Base-by-base conservation (phyloP, 345 rosid genomes). In the Populus davidiana region DNA sequence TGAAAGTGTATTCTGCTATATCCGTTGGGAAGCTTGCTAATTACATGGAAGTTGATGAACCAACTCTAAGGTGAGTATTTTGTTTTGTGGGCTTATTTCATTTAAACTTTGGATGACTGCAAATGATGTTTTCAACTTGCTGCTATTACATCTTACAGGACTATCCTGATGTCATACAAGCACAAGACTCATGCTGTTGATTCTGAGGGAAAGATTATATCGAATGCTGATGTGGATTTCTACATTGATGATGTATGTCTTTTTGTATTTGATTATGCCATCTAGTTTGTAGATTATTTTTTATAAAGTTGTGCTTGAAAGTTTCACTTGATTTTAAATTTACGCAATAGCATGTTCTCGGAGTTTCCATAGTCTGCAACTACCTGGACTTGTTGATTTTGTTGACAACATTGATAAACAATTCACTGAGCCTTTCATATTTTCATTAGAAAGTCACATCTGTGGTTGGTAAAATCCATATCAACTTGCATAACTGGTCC, bases 181-280 rank as follows among this genome's bases (percentile, higher is more conserved):
- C 99, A 96, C 92, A 96, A 96, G 89, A 96, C 95, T 25, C 97
- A 93, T 83, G 87, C 97, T 43, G 91, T 92, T 85, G 95, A 92
- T 83, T 79, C 91, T 50, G 91, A 89, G 67, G 91, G 97, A 79
- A 92, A 82, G 86, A 85, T 93, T 71, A 85, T 84, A 81, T 91
- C 97, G 64, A 93, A 96, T 75, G 97, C 99, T 67, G 99, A 96
- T 83, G 83, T 96, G 71, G 92, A 96, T 80, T 96, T 96, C 94
- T 92, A 86, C 84, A 86, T 96, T 76, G 90, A 90, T 49, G 92
- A 92, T 79, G 99, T 96, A 88, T 38, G 91, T 18, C 59, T 56
- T 38, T 52, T 6, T 49, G 31, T 14, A 17, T 70, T 23, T 20
- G 17, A 39, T 29, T 70, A 36, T 27, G 2, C 47, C 11, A 14